Evolutionary conservation across 192 early-diverging fungal species (phyloP), one percentile per base, ranked within the genome.

Genomic region (Linnemannia elongata): DNA sequence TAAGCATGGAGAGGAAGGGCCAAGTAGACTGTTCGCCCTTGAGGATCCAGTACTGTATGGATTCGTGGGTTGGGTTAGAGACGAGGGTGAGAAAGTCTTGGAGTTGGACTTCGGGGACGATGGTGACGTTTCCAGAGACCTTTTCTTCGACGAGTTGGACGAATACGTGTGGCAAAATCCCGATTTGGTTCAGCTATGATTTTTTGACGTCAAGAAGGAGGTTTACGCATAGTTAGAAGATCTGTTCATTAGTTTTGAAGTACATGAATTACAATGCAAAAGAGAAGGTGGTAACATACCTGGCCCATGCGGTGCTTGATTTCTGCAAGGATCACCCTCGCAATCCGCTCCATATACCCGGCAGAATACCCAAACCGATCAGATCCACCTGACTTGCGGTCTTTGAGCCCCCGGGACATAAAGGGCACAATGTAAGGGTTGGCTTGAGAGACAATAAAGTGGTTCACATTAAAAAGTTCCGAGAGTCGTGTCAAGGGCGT

Each of bases 401-500:
- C 75, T 39, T 78, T 86, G 44, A 87, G 85, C 2, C 89, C 92
- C 54, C 89, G 89, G n/a, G 91, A 80, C 75, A 94, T 88, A 69
- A 97, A 93, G 22, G 94, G 95, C 24, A 93, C 92, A 54, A 94
- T 91, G 78, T 93, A 91, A 4, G 94, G 92, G 69, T 91, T 94
- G 18, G 96, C 95, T 88, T 96, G 93, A 2, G 95, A 96, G 4
- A 96, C 90, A 71, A 97, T 96, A 79, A 95, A 95, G 74, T 97
- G 95, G 81, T 97, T 97, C 24, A 96, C 95, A 76, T 97, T 96
- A 75, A 97, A 96, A 18, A 96, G 88, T 80, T 96, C 95, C 0
- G 95, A 91, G 33, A 97, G 86, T 63, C 94, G 88, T n/a, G 85
- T 77, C 41, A 95, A 81, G 2, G 94, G 94, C 8, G 94, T 90